Conservation (phyloP, 1,284 basidiomycete species). For the Pterula multifida region DNA sequence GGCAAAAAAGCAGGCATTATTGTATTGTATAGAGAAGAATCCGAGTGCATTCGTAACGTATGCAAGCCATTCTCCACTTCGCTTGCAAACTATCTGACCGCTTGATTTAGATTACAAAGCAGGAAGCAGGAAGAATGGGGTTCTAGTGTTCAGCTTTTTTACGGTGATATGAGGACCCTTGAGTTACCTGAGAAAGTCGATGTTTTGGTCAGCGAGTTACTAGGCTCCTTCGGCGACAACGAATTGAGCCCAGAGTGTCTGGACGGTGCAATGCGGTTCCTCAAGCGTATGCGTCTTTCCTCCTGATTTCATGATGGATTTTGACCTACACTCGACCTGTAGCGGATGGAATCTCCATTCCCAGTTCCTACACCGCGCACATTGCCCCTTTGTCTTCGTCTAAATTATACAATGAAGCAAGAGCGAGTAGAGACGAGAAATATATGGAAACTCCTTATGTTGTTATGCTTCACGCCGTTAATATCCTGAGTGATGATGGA, state of each 20-base stretch:
- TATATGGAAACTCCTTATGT: conserved; percentile 90
- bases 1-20: conserved; percentile 48
- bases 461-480: conserved; percentile 93
- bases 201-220: conserved; percentile 89
- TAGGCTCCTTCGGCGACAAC: conserved; percentile 98
- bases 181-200: conserved; percentile 79
- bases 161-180: conserved; percentile 88
- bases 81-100: conserved; percentile 9
- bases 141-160: conserved; percentile 67
- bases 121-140: conserved; percentile 79
- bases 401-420: conserved; percentile 80
- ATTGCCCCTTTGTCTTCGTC: conserved; percentile 89
- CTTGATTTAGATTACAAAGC: conserved; percentile 58
- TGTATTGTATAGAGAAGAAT: conserved; percentile 96
- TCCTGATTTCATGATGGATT: not conserved
- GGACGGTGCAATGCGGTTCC: conserved; percentile 87
- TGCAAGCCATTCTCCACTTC: conserved; percentile 19
- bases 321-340: not conserved
- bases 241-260: conserved; percentile 96
- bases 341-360: conserved; percentile 93
- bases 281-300: conserved; percentile 58
- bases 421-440: conserved; percentile 51
- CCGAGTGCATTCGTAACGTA: conserved; percentile 88
- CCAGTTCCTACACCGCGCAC: conserved; percentile 90
- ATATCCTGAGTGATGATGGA: conserved; percentile 70